These are phyloP conservation scores for Rhizopogon salebrosus DNA, from an alignment of 768 basidiomycete genomes.

Conservation along the genomic window DNA sequence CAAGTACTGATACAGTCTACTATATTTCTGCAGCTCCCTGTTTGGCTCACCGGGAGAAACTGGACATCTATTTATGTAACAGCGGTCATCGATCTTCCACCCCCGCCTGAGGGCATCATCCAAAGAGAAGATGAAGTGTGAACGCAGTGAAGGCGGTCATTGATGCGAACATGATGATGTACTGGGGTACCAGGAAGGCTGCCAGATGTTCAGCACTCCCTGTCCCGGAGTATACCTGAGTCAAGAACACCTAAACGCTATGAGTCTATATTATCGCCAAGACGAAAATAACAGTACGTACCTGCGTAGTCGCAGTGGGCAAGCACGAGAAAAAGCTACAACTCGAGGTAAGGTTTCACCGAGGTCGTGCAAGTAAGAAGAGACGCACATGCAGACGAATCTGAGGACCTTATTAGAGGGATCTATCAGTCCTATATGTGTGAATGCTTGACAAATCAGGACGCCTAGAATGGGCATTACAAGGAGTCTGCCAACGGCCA, in stretches of 20 bases:
- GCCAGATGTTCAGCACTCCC: conserved; percentile 59
- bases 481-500: conserved; percentile 52
- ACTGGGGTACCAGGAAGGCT: conserved; percentile 59
- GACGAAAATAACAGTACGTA: conserved; percentile 17
- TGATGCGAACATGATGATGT: conserved; percentile 33
- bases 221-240: conserved; percentile 62
- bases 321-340: conserved; percentile 54
- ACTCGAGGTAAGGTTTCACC: background rate
- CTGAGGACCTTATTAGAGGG: conserved; percentile 51
- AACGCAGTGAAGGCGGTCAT: conserved; percentile 35
- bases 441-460: conserved; percentile 48
- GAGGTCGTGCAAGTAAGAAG: background rate
- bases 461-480: conserved; percentile 60
- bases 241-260: conserved; percentile 48
- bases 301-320: conserved; percentile 58
- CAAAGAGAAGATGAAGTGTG: conserved; percentile 32
- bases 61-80: background rate
- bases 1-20: background rate
- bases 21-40: too few species aligned
- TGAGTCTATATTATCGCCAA: background rate
- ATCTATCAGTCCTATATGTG: conserved; percentile 39
- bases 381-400: conserved; percentile 64
- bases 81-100: background rate
- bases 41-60: background rate
- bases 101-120: conserved; percentile 1